A percentile compares a stretch with the other conserved stretches of the same genome.
Conservation (phyloP, 164 flowering plant species). For the Nymphaea colorata region DNA sequence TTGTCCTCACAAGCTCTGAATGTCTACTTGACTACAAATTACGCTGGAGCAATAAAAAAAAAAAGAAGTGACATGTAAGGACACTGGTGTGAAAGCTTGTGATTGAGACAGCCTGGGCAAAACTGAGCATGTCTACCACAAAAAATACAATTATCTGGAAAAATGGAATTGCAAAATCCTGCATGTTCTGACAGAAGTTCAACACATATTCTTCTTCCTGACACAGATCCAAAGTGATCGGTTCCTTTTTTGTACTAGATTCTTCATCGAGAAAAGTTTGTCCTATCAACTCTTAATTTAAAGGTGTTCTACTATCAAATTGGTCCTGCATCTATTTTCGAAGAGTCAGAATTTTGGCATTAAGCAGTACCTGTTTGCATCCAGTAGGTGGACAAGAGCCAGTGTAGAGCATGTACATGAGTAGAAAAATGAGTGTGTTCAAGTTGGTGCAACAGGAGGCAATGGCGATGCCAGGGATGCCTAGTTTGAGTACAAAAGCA, state of each 20-base stretch:
- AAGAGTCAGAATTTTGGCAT: too few relatives aligned
- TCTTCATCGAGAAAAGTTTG: too few relatives aligned
- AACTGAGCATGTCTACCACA: too few relatives aligned
- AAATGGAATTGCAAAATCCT: too few relatives aligned
- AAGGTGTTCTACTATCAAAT: not conserved
- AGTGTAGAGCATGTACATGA: conserved; percentile 24
- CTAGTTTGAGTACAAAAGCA: conserved; percentile 40
- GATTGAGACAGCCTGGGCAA: too few relatives aligned
- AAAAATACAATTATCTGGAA: too few relatives aligned
- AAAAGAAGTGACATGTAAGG: not conserved
- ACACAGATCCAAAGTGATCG: not conserved
- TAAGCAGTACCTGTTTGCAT: not conserved
- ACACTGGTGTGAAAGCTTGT: not conserved
- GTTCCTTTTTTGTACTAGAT: not conserved
- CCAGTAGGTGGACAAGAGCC: not conserved
- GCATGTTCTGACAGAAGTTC: not conserved
- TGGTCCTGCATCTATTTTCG: too few relatives aligned
- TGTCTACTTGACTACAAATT: too few relatives aligned
- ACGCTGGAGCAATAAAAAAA: not conserved
- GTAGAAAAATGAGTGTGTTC: conserved; percentile 40
- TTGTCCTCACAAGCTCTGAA: too few relatives aligned
- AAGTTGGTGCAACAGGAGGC: conserved; percentile 54
- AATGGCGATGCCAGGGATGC: conserved; percentile 59
- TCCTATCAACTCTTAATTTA: not conserved
- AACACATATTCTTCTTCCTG: not conserved